These are phyloP conservation scores for Diplodia corticola DNA, from an alignment of 2,329 filamentous ascomycete species.

Conservation along the genomic window DNA sequence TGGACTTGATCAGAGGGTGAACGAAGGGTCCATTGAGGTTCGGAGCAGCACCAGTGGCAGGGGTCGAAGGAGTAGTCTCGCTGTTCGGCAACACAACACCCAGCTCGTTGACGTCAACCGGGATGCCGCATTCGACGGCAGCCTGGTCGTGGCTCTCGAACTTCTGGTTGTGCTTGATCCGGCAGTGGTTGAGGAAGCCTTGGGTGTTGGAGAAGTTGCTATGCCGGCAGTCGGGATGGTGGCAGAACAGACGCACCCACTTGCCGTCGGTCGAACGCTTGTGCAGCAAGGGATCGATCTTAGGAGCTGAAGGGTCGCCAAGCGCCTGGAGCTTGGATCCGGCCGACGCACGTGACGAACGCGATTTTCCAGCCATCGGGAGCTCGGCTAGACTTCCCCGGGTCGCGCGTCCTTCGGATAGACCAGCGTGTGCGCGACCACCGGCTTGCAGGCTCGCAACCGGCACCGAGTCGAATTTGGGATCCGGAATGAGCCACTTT, in stretches of 20 bases:
- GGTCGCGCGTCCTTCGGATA: conserved; percentile 71
- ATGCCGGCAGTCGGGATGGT: conserved; percentile 68
- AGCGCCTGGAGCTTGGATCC: conserved; percentile 45
- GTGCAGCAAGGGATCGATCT: conserved; percentile 78
- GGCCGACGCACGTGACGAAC: conserved; percentile 59
- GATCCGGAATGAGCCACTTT: conserved; percentile 90
- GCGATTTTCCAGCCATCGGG: conserved; percentile 51
- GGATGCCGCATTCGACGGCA: conserved; percentile 81
- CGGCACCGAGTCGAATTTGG: conserved; percentile 68
- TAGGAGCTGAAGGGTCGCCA: conserved; percentile 50
- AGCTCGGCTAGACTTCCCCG: conserved; percentile 70
- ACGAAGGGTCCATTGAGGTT: conserved; percentile 34
- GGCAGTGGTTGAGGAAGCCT: conserved; percentile 99
- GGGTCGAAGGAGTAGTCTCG: conserved; percentile 28
- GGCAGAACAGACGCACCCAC: conserved; percentile 85
- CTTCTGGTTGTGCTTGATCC: conserved; percentile 88
- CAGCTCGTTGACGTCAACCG: conserved; percentile 68
- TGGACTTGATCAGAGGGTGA: conserved; percentile 34
- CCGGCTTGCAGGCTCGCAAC: conserved; percentile 38
- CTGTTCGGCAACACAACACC: conserved; percentile 25
- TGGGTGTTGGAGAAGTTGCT: conserved; percentile 95
- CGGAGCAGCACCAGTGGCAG: conserved; percentile 13
- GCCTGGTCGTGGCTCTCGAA: conserved; percentile 97
- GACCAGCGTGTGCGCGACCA: conserved; percentile 39
- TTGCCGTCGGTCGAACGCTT: conserved; percentile 80